These are phyloP conservation scores for Coemansia sp. DNA, from an alignment of 192 early-diverging fungal species.

Conservation along the genomic window DNA sequence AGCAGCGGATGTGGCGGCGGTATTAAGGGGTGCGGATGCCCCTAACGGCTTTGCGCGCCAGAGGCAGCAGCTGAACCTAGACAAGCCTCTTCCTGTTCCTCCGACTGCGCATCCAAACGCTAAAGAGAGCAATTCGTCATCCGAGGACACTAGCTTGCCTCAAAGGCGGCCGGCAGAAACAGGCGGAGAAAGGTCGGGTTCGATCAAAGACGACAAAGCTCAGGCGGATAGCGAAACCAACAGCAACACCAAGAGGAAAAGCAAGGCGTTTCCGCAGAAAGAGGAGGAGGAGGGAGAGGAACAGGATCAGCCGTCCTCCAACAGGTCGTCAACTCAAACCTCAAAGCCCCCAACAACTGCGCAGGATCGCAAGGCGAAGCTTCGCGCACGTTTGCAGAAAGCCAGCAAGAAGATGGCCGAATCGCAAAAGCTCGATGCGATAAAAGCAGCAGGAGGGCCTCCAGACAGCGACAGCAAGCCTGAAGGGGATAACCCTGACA, in stretches of 20 bases:
- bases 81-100: conserved; percentile 30
- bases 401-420: conserved; percentile 38
- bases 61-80: conserved; percentile 11
- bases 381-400: conserved; percentile 36
- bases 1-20: conserved; percentile 9
- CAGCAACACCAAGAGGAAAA: neutral
- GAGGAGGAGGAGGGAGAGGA: neutral
- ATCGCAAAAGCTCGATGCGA: conserved; percentile 19
- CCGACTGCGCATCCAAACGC: neutral
- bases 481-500: conserved; percentile 4
- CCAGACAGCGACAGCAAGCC: neutral
- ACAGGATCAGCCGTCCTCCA: neutral
- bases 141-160: neutral
- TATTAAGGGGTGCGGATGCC: neutral
- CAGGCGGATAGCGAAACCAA: neutral
- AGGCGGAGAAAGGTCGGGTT: neutral
- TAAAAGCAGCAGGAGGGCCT: conserved; percentile 2
- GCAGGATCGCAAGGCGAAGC: conserved; percentile 35
- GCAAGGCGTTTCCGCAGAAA: neutral
- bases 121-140: neutral
- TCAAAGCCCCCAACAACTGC: conserved; percentile 10
- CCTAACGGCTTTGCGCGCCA: neutral
- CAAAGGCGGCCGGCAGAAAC: neutral
- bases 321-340: neutral
- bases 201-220: neutral